A percentile compares a stretch with the other conserved stretches of the same genome.
phyloP scores from a whole-genome alignment of 371 early-diverging fungal genomes.

The Circinella umbellata region DNA sequence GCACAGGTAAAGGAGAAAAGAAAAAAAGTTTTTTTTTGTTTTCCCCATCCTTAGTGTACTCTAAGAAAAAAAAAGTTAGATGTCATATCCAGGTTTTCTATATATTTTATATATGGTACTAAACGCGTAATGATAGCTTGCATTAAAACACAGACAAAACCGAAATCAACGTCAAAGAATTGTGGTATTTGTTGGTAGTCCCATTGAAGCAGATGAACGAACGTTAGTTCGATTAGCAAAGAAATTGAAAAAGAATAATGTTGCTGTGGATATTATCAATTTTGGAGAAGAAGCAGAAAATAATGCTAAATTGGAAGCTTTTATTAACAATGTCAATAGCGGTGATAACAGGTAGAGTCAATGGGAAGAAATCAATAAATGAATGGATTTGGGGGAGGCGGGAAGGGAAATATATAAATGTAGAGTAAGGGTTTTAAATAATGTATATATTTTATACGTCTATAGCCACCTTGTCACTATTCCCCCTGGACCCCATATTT shows the following conservation, averaged over 20 bases:
- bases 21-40: neutral
- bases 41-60: no score
- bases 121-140: slow-evolving; percentile 63
- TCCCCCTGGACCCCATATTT: slow-evolving; percentile 93
- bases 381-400: neutral
- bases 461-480: slow-evolving; percentile 88
- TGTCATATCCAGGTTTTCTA: no score
- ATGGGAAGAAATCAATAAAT: neutral
- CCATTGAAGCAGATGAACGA: slow-evolving; percentile 83
- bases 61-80: no score
- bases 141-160: slow-evolving; percentile 96
- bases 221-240: slow-evolving; percentile 90
- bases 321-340: slow-evolving; percentile 88
- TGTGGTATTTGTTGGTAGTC: slow-evolving; percentile 94
- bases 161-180: slow-evolving; percentile 95
- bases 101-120: no score
- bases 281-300: slow-evolving; percentile 96
- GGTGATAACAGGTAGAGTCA: slow-evolving; percentile 82
- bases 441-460: no score
- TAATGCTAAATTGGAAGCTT: slow-evolving; percentile 89
- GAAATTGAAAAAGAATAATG: slow-evolving; percentile 97
- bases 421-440: no score
- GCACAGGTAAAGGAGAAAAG: slow-evolving; percentile 89
- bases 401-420: no score
- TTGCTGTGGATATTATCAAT: slow-evolving; percentile 94